phyloP scores from a whole-genome alignment of 345 rosid genomes.

The Salix arbutifolia region DNA sequence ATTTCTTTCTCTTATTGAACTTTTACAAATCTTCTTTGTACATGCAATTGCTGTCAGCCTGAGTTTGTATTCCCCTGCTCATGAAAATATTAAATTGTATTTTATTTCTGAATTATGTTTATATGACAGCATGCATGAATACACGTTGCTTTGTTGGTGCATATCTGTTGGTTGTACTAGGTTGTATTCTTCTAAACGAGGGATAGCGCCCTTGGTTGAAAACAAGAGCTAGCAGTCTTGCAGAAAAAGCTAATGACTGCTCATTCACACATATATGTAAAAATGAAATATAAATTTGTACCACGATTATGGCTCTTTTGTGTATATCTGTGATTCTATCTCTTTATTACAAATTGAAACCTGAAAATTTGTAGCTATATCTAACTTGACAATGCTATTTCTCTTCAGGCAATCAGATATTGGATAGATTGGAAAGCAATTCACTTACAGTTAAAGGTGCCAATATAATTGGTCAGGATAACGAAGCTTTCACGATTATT shows the following conservation, averaged over 20 bases:
- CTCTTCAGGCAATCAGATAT: constrained; percentile 50
- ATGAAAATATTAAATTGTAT: too few species aligned
- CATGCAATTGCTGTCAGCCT: background rate
- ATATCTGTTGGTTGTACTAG: background rate
- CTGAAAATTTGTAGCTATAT: background rate
- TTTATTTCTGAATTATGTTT: too few species aligned
- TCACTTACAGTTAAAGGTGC: constrained; percentile 91
- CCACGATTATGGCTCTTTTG: background rate
- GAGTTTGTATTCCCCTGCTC: background rate
- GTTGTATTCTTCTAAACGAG: background rate
- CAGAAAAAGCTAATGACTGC: too few species aligned
- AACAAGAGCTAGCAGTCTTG: too few species aligned
- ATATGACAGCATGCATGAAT: too few species aligned
- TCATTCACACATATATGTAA: background rate
- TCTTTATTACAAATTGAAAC: background rate
- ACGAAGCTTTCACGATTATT: constrained; percentile 53
- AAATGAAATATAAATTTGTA: background rate
- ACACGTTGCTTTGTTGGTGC: too few species aligned
- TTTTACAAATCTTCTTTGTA: background rate
- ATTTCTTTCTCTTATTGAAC: background rate
- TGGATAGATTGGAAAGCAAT: constrained; percentile 74
- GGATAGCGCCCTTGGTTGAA: background rate
- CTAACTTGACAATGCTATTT: background rate
- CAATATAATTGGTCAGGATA: constrained; percentile 66
- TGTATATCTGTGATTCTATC: background rate